A percentile compares a stretch with the other conserved stretches of the same genome.
phyloP scores from a whole-genome alignment of 345 rosid genomes.

The Aquilaria yunnanensis region DNA sequence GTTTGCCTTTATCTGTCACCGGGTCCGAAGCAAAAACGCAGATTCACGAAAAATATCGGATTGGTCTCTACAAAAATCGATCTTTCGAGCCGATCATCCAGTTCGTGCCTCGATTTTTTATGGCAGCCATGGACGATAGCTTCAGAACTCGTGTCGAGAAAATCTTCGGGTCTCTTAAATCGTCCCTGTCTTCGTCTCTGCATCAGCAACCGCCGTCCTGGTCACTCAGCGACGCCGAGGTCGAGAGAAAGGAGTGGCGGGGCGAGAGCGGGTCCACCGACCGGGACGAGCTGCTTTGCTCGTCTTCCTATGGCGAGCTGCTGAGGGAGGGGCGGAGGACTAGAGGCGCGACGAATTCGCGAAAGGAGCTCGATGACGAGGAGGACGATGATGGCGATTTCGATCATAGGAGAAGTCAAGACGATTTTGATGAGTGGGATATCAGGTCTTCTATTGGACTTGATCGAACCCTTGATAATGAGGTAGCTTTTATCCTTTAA shows the following conservation, averaged over 20 bases:
- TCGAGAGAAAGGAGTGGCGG: conserved; percentile 31
- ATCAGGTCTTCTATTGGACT: conserved; percentile 69
- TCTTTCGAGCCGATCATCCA: too few species aligned
- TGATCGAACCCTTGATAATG: conserved; percentile 73
- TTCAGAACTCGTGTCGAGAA: conserved; percentile 48
- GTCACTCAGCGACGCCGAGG: conserved; percentile 40
- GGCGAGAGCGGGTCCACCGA: conserved; percentile 21
- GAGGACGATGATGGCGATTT: conserved; percentile 27
- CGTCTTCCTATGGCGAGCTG: conserved; percentile 40
- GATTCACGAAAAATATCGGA: too few species aligned
- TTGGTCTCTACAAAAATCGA: too few species aligned
- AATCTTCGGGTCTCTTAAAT: conserved; percentile 53
- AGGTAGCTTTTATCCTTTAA: conserved; percentile 29
- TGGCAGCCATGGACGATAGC: conserved; percentile 35
- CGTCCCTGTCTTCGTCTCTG: conserved; percentile 25
- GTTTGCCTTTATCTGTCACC: too few species aligned
- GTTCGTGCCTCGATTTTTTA: neutral
- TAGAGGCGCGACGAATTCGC: conserved; percentile 12
- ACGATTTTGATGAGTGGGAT: conserved; percentile 53
- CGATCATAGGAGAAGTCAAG: conserved; percentile 17
- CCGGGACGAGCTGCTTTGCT: conserved; percentile 45
- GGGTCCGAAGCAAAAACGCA: too few species aligned
- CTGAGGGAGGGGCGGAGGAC: conserved; percentile 16
- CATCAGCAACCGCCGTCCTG: conserved; percentile 25
- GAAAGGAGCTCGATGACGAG: conserved; percentile 32